phyloP scores from a whole-genome alignment of 169 alveolate species.

The Plasmodium chabaudi region DNA sequence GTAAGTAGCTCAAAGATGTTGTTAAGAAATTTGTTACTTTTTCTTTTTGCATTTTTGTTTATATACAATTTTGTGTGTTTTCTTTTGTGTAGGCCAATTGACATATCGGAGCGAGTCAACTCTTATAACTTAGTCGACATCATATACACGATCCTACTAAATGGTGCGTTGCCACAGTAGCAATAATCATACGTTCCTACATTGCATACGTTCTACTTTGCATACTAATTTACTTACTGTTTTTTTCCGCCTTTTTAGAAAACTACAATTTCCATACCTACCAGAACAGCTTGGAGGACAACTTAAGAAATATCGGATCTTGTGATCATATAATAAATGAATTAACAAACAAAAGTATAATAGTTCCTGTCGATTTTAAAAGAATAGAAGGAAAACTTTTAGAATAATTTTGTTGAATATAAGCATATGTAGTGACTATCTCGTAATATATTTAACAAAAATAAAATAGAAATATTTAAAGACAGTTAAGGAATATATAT shows the following conservation, averaged over 20 bases:
- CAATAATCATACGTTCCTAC: background rate
- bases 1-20: background rate
- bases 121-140: constrained; percentile 39
- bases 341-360: constrained; percentile 17
- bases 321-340: constrained; percentile 27
- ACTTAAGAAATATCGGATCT: constrained; percentile 16
- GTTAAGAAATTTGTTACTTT: too few species aligned
- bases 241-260: background rate
- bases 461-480: too few species aligned
- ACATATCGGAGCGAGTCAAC: constrained; percentile 26
- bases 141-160: constrained; percentile 35
- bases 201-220: background rate
- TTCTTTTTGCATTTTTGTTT: too few species aligned
- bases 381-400: too few species aligned
- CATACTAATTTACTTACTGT: background rate
- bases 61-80: too few species aligned
- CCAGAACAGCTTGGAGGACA: constrained; percentile 30
- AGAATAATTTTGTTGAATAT: too few species aligned
- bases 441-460: too few species aligned
- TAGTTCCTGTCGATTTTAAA: constrained; percentile 29
- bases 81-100: constrained; percentile 45
- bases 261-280: constrained; percentile 54
- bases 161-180: constrained; percentile 9
- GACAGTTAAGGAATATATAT: too few species aligned
- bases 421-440: too few species aligned